phyloP scores from a whole-genome alignment of 148 eudicot species.

The Fagopyrum esculentum region DNA sequence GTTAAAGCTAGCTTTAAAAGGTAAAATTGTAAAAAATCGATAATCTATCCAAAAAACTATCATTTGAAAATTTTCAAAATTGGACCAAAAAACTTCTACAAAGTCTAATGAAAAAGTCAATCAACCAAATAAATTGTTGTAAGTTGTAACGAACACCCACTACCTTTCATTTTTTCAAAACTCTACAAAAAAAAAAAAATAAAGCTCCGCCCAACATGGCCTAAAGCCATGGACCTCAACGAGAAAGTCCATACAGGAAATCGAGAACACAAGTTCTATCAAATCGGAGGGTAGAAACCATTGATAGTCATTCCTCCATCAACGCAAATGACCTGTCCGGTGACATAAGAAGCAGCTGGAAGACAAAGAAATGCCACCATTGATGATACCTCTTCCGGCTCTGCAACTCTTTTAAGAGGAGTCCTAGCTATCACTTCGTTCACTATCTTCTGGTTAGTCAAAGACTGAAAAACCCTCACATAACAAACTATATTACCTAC shows the following conservation, averaged over 20 bases:
- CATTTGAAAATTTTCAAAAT: no score
- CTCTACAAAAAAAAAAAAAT: no score
- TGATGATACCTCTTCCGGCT: slow-evolving; percentile 72
- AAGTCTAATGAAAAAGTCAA: no score
- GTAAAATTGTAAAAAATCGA: no score
- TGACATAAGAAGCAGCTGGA: slow-evolving; percentile 85
- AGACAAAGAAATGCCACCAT: slow-evolving; percentile 77
- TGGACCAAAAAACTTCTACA: no score
- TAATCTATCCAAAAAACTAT: no score
- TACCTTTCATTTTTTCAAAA: no score
- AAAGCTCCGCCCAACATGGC: no score
- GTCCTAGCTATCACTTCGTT: slow-evolving; percentile 46
- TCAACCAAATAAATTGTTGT: no score
- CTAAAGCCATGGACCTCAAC: no score
- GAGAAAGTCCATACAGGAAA: background rate
- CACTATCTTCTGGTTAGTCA: slow-evolving; percentile 38
- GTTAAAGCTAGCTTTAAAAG: no score
- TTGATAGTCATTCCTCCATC: slow-evolving; percentile 80
- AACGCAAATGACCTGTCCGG: slow-evolving; percentile 69
- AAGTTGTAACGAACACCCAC: no score
- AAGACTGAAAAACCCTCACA: slow-evolving; percentile 30
- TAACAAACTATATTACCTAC: background rate
- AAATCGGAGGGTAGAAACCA: slow-evolving; percentile 34
- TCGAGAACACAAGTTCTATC: background rate
- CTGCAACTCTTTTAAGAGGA: slow-evolving; percentile 58